These are phyloP conservation scores for Nectriaceae sp. DNA, from an alignment of 2,329 filamentous ascomycete species.

Conservation along the genomic window DNA sequence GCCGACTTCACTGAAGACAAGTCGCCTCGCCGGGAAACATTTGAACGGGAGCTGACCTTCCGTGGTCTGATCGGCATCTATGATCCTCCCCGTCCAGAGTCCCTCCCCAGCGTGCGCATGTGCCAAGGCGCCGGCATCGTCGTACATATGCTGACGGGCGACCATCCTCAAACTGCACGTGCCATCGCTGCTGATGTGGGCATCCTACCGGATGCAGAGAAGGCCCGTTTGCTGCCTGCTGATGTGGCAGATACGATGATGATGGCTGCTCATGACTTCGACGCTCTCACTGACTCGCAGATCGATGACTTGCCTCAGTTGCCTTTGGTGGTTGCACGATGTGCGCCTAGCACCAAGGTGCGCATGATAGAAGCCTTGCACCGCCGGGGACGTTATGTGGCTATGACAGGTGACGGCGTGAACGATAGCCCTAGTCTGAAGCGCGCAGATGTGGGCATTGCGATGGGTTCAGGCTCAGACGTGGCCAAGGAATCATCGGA, in stretches of 20 bases:
- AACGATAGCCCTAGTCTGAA: conserved; percentile 70
- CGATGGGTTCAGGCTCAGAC: conserved; percentile 69
- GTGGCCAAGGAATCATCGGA: conserved; percentile 67
- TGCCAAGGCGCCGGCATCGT: conserved; percentile 61
- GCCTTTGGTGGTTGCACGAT: conserved; percentile 70
- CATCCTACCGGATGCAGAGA: conserved; percentile 52
- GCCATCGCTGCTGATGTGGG: conserved; percentile 63
- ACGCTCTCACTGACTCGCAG: conserved; percentile 60
- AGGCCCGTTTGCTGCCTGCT: conserved; percentile 40
- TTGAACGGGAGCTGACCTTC: conserved; percentile 60
- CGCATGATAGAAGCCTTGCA: conserved; percentile 76
- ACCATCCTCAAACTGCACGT: conserved; percentile 61
- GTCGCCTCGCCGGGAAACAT: conserved; percentile 13
- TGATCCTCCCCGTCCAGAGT: conserved; percentile 67
- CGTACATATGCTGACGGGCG: conserved; percentile 67
- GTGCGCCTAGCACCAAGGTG: conserved; percentile 70
- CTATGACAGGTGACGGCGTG: conserved; percentile 72
- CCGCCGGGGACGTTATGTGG: conserved; percentile 60
- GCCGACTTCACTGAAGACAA: conserved; percentile 29
- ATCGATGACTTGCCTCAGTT: conserved; percentile 64
- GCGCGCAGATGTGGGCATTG: conserved; percentile 68
- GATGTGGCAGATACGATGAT: conserved; percentile 59
- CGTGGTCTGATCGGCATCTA: conserved; percentile 68
- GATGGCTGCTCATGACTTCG: conserved; percentile 65
- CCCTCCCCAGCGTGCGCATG: conserved; percentile 51